Conservation (phyloP, 2,329 filamentous ascomycete genomes). For the Cadophora luteo-olivacea region DNA sequence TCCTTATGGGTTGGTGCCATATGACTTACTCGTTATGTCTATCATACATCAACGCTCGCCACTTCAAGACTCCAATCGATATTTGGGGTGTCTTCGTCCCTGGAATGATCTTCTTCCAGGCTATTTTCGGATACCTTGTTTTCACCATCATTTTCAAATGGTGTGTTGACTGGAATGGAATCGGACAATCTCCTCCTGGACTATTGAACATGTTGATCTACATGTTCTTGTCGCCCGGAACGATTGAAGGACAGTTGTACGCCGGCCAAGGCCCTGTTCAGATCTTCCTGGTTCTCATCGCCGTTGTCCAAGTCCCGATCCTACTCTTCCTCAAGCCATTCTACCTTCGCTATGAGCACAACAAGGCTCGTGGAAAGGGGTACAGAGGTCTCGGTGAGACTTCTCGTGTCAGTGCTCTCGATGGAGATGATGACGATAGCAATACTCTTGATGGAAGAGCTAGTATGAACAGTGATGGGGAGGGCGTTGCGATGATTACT, state of each 20-base stretch:
- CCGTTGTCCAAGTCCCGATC: constrained; percentile 85
- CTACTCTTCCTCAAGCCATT: constrained; percentile 95
- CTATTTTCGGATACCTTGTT: constrained; percentile 96
- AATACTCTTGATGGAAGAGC: constrained; percentile 67
- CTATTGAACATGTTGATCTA: constrained; percentile 99
- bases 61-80: constrained; percentile 94
- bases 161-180: constrained; percentile 81
- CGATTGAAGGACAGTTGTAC: constrained; percentile 76
- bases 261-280: constrained; percentile 78
- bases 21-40: constrained; percentile 99
- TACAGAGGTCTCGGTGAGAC: constrained; percentile 94
- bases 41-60: constrained; percentile 88
- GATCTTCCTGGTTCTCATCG: constrained; percentile 78
- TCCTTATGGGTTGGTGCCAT: constrained; percentile 94
- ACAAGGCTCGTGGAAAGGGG: constrained; percentile 82
- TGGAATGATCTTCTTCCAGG: constrained; percentile 99
- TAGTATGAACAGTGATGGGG: constrained; percentile 76
- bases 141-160: constrained; percentile 97
- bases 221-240: constrained; percentile 95
- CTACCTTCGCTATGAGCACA: constrained; percentile 93
- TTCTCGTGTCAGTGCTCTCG: constrained; percentile 85
- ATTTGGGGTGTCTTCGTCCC: constrained; percentile 98
- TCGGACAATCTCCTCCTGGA: constrained; percentile 75
- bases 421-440: constrained; percentile 80
- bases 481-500: constrained; percentile 87